phyloP scores from a whole-genome alignment of 176 grass and related monocot species.

The Carex pumila region DNA sequence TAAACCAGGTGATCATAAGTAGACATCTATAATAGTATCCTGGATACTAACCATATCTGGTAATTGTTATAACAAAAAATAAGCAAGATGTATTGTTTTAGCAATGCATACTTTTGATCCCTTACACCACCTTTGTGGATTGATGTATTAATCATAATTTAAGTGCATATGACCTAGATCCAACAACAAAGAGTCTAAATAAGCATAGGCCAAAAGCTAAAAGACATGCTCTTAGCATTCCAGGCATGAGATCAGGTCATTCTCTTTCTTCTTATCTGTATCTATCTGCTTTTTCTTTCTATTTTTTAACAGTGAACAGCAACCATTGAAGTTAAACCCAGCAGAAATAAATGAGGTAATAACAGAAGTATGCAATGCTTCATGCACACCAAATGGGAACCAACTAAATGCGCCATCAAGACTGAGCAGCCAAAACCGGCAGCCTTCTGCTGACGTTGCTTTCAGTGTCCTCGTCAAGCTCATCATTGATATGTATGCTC shows the following conservation, averaged over 20 bases:
- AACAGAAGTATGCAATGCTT: slow-evolving; percentile 84
- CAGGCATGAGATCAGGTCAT: neutral
- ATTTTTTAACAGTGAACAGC: slow-evolving; percentile 70
- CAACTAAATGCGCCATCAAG: slow-evolving; percentile 42
- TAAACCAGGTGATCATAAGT: neutral
- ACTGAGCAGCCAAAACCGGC: slow-evolving; percentile 56
- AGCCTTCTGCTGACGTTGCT: slow-evolving; percentile 83
- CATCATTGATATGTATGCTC: slow-evolving; percentile 90
- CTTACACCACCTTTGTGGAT: neutral
- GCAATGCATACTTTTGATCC: neutral
- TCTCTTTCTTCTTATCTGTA: neutral
- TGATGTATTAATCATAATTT: neutral
- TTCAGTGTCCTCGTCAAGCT: slow-evolving; percentile 99
- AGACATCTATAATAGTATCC: neutral
- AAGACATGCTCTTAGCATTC: neutral
- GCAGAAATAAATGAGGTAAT: slow-evolving; percentile 94
- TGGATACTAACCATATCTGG: neutral
- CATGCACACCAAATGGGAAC: slow-evolving; percentile 48
- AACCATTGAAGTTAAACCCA: slow-evolving; percentile 88
- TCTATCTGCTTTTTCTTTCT: neutral
- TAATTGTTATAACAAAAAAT: neutral
- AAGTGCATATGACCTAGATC: neutral
- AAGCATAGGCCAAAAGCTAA: neutral
- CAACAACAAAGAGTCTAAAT: neutral
- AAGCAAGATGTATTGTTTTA: neutral